These are phyloP conservation scores for Ophiocytium majus DNA, from an alignment of 352 stramenopile species.

Conservation along the genomic window DNA sequence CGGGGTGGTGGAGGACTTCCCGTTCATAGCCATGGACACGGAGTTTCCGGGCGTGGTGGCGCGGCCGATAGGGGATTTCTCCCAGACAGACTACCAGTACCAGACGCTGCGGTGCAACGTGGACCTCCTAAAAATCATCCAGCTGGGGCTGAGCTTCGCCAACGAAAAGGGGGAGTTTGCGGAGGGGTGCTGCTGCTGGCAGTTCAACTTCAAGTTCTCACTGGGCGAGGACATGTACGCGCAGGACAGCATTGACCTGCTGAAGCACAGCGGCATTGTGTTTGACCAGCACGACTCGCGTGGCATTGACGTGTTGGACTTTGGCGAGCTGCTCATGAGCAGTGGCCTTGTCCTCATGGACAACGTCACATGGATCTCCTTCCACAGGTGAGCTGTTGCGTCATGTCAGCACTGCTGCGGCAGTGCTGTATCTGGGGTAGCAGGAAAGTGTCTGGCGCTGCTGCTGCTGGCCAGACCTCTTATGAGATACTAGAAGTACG, in stretches of 20 bases:
- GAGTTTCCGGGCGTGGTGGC: slow-evolving; percentile 98
- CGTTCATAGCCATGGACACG: slow-evolving; percentile 99
- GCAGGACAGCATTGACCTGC: slow-evolving; percentile 97
- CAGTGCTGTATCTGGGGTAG: background rate
- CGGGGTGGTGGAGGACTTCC: slow-evolving; percentile 89
- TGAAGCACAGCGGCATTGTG: slow-evolving; percentile 95
- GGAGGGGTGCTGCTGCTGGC: slow-evolving; percentile 88
- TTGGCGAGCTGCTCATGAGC: slow-evolving; percentile 95
- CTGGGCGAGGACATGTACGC: slow-evolving; percentile 96
- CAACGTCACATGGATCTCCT: slow-evolving; percentile 97
- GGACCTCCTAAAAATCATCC: slow-evolving; percentile 97
- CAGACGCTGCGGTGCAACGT: slow-evolving; percentile 86
- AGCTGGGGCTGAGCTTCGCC: slow-evolving; percentile 94
- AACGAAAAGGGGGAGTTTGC: slow-evolving; percentile 83
- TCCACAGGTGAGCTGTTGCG: slow-evolving; percentile 77
- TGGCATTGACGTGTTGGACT: slow-evolving; percentile 93
- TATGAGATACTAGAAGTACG: no score
- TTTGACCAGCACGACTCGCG: slow-evolving; percentile 84
- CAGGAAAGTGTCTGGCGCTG: no score
- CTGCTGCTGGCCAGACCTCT: no score
- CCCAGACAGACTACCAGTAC: slow-evolving; percentile 95
- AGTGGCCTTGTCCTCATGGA: slow-evolving; percentile 95
- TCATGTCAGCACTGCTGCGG: no score
- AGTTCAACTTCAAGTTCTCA: slow-evolving; percentile 99
- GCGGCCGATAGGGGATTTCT: slow-evolving; percentile 91